A percentile compares a stretch with the other conserved stretches of the same genome.
These are phyloP conservation scores for Rosa persica DNA, from an alignment of 306 rosid genomes.

Conservation along the genomic window DNA sequence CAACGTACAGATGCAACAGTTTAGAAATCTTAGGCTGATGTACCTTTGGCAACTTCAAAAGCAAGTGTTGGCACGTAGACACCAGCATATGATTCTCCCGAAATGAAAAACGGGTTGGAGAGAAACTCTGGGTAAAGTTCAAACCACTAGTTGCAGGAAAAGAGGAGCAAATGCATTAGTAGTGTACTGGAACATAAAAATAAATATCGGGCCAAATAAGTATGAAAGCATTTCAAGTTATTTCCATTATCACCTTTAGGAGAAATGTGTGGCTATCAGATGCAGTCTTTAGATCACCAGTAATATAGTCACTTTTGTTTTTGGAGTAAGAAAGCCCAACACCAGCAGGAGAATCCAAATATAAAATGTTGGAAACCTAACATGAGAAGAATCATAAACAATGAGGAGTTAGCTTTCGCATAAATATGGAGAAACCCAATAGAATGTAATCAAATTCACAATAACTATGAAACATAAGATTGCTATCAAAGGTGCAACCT, in stretches of 20 bases:
- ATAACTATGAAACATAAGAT: constrained; percentile 2
- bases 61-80: constrained; percentile 92
- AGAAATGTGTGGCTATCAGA: constrained; percentile 75
- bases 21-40: neutral
- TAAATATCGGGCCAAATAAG: constrained; percentile 13
- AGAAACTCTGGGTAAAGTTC: constrained; percentile 70
- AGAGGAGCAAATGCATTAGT: constrained; percentile 25
- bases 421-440: neutral
- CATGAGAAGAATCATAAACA: constrained; percentile 20
- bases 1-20: neutral
- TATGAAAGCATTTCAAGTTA: neutral
- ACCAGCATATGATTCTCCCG: constrained; percentile 97
- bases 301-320: constrained; percentile 54
- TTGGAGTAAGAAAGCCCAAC: constrained; percentile 85
- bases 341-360: constrained; percentile 98
- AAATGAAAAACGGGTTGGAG: constrained; percentile 64
- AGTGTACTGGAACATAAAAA: constrained; percentile 16
- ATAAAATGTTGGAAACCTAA: constrained; percentile 83
- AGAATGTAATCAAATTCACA: constrained; percentile 5
- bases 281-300: constrained; percentile 87
- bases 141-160: constrained; percentile 67
- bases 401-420: neutral
- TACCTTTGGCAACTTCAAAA: constrained; percentile 72
- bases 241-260: constrained; percentile 61
- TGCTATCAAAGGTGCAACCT: constrained; percentile 44